Conservation (phyloP, 371 early-diverging fungal genomes). For the Dentiscutata heterogama region DNA sequence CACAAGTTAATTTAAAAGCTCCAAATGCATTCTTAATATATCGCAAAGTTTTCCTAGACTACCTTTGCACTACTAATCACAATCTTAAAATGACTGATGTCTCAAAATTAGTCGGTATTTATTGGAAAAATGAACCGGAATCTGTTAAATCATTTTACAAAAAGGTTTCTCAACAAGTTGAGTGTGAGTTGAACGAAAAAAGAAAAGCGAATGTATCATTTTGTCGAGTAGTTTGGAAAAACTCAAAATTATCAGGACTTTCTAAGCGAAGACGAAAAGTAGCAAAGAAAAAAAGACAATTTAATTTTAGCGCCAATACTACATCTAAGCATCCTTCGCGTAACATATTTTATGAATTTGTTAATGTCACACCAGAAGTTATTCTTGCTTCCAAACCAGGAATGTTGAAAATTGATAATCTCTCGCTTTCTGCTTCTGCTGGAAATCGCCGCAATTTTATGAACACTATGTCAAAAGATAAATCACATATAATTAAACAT, state of each 20-base stretch:
- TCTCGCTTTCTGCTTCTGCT: no score
- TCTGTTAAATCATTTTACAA: conserved; percentile 36
- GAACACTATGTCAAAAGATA: no score
- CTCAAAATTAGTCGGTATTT: not conserved
- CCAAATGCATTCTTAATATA: conserved; percentile 44
- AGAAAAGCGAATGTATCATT: not conserved
- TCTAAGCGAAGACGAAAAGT: no score
- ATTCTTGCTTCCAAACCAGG: no score
- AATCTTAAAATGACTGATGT: conserved; percentile 28
- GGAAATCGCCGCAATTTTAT: no score
- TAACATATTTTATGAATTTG: no score
- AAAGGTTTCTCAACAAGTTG: conserved; percentile 9
- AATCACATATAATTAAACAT: no score
- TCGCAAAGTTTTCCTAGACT: conserved; percentile 32
- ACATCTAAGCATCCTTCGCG: no score
- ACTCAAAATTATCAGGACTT: not conserved
- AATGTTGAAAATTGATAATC: no score
- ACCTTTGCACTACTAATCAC: not conserved
- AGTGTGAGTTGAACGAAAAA: not conserved
- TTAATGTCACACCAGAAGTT: no score
- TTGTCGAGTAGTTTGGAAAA: not conserved
- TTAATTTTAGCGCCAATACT: no score
- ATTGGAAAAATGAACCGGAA: conserved; percentile 34
- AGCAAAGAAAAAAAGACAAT: no score
- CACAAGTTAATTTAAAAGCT: not conserved